phyloP scores from a whole-genome alignment of 805 yeast genomes.

The Kuraishia capsulata region DNA sequence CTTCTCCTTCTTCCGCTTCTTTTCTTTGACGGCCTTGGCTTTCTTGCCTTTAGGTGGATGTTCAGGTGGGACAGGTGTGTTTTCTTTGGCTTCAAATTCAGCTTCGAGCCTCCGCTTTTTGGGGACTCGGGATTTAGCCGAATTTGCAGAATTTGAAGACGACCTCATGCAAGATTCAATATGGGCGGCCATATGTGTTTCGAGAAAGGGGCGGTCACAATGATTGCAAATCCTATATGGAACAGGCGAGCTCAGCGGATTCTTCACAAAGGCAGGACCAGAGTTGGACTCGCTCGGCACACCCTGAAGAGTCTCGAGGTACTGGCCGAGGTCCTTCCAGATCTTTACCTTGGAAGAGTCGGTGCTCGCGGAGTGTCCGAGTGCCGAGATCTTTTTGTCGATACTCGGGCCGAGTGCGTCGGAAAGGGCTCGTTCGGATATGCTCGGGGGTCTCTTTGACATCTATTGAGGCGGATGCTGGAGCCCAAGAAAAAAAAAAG shows the following conservation, averaged over 20 bases:
- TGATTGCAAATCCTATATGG: conserved; percentile 37
- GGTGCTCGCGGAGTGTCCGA: neutral
- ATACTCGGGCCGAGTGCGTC: neutral
- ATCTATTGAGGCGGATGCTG: too few species aligned
- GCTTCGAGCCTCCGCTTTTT: conserved; percentile 1
- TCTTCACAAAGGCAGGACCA: conserved; percentile 7
- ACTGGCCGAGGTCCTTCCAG: conserved; percentile 27
- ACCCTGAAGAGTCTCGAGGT: conserved; percentile 19
- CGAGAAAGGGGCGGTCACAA: conserved; percentile 37
- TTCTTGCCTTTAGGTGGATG: conserved; percentile 8
- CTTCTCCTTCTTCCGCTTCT: conserved; percentile 3
- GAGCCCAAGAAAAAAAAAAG: too few species aligned
- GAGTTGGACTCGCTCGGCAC: conserved; percentile 4
- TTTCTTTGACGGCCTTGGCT: conserved; percentile 1
- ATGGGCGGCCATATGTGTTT: conserved; percentile 27
- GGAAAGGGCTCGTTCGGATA: neutral
- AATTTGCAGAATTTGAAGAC: neutral
- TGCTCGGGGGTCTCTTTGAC: conserved; percentile 4
- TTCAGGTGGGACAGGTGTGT: conserved; percentile 1
- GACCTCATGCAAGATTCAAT: conserved; percentile 26
- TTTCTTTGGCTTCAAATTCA: neutral
- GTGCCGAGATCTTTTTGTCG: neutral
- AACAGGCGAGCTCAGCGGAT: conserved; percentile 28
- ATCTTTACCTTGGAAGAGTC: neutral
- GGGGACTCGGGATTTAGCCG: too few species aligned